phyloP scores from a whole-genome alignment of 2,329 filamentous ascomycete genomes.

The Ceratocystis variospora region DNA sequence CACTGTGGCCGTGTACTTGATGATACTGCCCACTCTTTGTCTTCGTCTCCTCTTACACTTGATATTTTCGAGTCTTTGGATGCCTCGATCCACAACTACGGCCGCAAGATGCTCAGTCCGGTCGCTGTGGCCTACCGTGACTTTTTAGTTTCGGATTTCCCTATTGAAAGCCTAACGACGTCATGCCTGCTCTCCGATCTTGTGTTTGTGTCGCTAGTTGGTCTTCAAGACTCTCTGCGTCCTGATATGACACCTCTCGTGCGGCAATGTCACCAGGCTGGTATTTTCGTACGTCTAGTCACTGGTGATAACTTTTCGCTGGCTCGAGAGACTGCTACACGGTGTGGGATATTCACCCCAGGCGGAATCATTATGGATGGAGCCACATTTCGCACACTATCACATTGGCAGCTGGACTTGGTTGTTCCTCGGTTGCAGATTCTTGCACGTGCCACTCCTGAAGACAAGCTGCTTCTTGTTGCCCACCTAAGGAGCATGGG shows the following conservation, averaged over 20 bases:
- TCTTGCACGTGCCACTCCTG: slow-evolving; percentile 53
- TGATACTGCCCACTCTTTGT: slow-evolving; percentile 31
- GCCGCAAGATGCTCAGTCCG: slow-evolving; percentile 51
- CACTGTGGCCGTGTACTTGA: slow-evolving; percentile 31
- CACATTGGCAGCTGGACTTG: slow-evolving; percentile 35
- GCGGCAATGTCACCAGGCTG: slow-evolving; percentile 46
- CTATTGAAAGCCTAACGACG: slow-evolving; percentile 27
- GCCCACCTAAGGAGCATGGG: slow-evolving; percentile 50
- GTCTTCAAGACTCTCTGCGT: slow-evolving; percentile 55
- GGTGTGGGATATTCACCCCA: slow-evolving; percentile 45
- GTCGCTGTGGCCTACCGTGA: slow-evolving; percentile 54
- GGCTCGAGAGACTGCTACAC: slow-evolving; percentile 32
- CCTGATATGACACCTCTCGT: slow-evolving; percentile 49
- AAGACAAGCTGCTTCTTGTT: slow-evolving; percentile 55
- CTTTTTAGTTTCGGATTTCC: slow-evolving; percentile 34
- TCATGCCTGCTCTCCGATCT: slow-evolving; percentile 23
- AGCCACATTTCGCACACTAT: slow-evolving; percentile 41
- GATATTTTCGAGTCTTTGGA: slow-evolving; percentile 26
- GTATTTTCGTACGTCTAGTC: slow-evolving; percentile 51
- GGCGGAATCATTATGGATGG: slow-evolving; percentile 45
- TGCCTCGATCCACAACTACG: slow-evolving; percentile 38
- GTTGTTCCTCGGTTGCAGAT: slow-evolving; percentile 52
- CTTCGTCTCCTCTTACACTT: slow-evolving; percentile 24
- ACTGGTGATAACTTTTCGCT: slow-evolving; percentile 39
- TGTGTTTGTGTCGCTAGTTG: slow-evolving; percentile 37